Evolutionary conservation across 2,329 filamentous ascomycete species (phyloP).

Genomic region (Zymoseptoria ardabiliae): DNA sequence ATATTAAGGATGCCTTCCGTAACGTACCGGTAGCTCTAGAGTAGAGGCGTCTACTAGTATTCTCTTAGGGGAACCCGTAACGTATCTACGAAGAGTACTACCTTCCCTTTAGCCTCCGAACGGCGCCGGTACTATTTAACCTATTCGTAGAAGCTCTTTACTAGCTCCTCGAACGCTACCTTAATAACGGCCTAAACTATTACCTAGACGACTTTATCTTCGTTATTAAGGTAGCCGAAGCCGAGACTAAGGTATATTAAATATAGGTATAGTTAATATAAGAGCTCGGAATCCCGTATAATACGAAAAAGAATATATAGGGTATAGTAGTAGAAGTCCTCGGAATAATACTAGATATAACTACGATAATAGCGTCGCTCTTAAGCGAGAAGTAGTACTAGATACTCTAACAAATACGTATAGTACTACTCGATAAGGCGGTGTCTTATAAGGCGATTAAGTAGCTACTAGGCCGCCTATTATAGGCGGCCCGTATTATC

Average conservation of each 20-base stretch:
- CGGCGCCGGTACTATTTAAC: neutral
- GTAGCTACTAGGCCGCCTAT: too few relatives aligned
- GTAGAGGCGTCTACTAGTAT: neutral
- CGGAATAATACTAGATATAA: neutral
- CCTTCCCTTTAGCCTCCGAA: neutral
- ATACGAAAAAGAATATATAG: neutral
- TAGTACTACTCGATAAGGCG: too few relatives aligned
- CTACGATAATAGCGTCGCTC: neutral
- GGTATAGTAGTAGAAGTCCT: neutral
- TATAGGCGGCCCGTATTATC: too few relatives aligned
- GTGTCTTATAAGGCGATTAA: too few relatives aligned
- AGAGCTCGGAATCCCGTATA: neutral
- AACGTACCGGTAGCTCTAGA: neutral
- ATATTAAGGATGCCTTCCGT: neutral
- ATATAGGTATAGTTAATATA: neutral
- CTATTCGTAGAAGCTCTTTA: neutral
- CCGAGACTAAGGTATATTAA: neutral
- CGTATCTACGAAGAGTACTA: neutral
- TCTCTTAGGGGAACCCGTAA: neutral
- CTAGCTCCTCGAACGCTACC: neutral
- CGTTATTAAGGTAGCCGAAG: neutral
- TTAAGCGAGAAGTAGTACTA: neutral
- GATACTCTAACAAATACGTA: too few relatives aligned
- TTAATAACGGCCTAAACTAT: neutral
- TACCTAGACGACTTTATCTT: conserved; percentile 2